Evolutionary conservation across 2,329 filamentous ascomycete species (phyloP).

Genomic region (Neoscytalidium dimidiatum): DNA sequence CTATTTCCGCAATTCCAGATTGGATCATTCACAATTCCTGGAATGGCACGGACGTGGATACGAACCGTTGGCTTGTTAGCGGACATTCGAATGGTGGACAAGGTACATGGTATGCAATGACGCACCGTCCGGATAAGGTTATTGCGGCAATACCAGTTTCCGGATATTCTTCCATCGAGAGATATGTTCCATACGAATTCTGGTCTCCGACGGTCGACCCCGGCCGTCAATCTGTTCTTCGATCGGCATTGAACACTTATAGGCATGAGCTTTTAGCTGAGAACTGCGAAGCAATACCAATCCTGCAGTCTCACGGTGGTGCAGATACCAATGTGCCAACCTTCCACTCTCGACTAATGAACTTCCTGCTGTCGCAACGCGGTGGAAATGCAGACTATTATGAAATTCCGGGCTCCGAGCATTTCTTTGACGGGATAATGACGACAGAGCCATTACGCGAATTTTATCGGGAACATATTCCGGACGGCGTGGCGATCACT

Average conservation of each 20-base stretch:
- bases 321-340: conserved; percentile 60
- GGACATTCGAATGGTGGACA: conserved; percentile 65
- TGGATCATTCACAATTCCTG: conserved; percentile 55
- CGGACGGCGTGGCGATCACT: conserved; percentile 22
- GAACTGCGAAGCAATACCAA: conserved; percentile 55
- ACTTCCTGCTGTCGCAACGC: conserved; percentile 48
- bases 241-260: conserved; percentile 53
- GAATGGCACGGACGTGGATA: conserved; percentile 49
- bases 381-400: conserved; percentile 48
- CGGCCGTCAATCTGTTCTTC: conserved; percentile 48
- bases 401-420: conserved; percentile 52
- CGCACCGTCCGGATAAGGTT: conserved; percentile 58
- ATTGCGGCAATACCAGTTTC: conserved; percentile 60
- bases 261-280: conserved; percentile 57
- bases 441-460: conserved; percentile 50
- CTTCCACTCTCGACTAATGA: conserved; percentile 59
- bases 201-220: conserved; percentile 57
- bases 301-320: conserved; percentile 59
- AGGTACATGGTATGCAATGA: conserved; percentile 58
- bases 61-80: conserved; percentile 52
- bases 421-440: conserved; percentile 60
- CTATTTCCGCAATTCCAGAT: conserved; percentile 48
- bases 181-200: conserved; percentile 59
- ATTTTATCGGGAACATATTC: conserved; percentile 49
- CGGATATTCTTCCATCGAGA: conserved; percentile 60